Conservation (phyloP, 2,329 filamentous ascomycete genomes). For the Pseudogymnoascus sp. region DNA sequence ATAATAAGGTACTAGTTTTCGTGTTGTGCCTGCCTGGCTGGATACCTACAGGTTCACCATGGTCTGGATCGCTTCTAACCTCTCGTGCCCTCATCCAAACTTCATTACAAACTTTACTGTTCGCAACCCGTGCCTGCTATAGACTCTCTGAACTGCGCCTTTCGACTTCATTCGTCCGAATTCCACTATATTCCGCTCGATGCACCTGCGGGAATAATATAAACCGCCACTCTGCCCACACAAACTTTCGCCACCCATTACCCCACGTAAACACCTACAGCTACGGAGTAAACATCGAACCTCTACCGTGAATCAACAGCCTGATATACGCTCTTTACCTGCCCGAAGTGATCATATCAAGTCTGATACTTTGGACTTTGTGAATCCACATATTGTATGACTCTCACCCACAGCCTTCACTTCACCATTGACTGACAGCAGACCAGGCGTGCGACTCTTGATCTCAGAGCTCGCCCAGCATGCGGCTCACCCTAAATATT, state of each 20-base stretch:
- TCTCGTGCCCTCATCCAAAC: background rate
- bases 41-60: background rate
- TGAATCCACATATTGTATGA: background rate
- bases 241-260: background rate
- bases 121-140: background rate
- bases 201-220: background rate
- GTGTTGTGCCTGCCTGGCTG: background rate
- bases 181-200: background rate
- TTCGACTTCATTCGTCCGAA: background rate
- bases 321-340: background rate
- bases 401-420: background rate
- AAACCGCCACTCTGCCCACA: background rate
- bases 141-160: background rate
- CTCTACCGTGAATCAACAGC: background rate
- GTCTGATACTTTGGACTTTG: background rate
- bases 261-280: background rate
- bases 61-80: background rate
- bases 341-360: background rate
- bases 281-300: background rate
- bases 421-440: background rate
- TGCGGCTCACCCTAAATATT: constrained; percentile 83
- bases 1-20: background rate
- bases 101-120: background rate
- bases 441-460: background rate
- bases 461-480: constrained; percentile 30